Conservation (phyloP, 1,284 basidiomycete species). For the Cutaneotrichosporon arboriforme region DNA sequence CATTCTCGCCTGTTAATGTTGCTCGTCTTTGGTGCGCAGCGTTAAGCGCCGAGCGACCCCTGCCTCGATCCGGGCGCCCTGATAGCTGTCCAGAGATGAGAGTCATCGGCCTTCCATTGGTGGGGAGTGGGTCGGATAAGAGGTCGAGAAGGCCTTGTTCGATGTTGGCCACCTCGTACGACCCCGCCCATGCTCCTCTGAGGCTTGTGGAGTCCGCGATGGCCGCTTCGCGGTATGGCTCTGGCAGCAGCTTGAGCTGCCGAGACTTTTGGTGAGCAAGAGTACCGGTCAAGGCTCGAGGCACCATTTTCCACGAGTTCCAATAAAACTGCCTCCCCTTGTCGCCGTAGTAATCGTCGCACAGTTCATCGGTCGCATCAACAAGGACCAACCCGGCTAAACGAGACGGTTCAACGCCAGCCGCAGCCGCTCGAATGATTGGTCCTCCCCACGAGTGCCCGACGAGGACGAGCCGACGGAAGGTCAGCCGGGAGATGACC, state of each 20-base stretch:
- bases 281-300: neutral
- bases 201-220: neutral
- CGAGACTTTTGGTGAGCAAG: neutral
- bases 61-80: neutral
- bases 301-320: conserved; percentile 5
- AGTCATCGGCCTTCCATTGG: neutral
- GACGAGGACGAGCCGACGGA: conserved; percentile 3
- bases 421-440: neutral
- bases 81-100: neutral
- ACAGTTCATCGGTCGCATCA: conserved; percentile 5
- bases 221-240: neutral
- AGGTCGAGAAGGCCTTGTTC: neutral
- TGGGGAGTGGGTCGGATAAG: neutral
- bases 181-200: neutral
- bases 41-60: neutral
- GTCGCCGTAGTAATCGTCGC: conserved; percentile 2
- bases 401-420: neutral
- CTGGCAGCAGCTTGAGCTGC: neutral
- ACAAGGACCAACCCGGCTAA: conserved; percentile 1
- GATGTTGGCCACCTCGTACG: conserved; percentile 2
- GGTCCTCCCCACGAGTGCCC: conserved; percentile 8
- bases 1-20: neutral
- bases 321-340: conserved; percentile 4
- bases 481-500: neutral
- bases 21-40: neutral